Evolutionary conservation across 2,329 filamentous ascomycete species (phyloP).

Genomic region (Zymoseptoria ardabiliae): DNA sequence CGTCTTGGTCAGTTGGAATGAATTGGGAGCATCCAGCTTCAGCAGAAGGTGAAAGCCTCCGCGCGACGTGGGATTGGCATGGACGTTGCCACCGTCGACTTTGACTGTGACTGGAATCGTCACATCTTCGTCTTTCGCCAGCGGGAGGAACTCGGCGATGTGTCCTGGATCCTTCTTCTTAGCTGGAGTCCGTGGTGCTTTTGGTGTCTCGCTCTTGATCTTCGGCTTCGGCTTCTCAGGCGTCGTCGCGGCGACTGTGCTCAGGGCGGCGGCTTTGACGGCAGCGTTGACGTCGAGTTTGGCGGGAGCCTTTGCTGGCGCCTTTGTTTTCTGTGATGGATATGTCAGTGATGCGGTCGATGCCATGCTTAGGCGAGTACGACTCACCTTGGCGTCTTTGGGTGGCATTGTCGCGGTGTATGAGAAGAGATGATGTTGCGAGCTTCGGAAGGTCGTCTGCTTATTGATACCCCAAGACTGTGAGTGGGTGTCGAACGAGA

Average conservation of each 20-base stretch:
- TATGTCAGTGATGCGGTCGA: not conserved
- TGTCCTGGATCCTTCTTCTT: slow-evolving; percentile 15
- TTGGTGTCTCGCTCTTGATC: slow-evolving; percentile 7
- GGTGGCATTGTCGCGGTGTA: slow-evolving; percentile 17
- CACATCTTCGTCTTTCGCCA: slow-evolving; percentile 11
- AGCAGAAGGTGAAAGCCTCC: slow-evolving; percentile 23
- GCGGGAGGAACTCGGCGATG: slow-evolving; percentile 6
- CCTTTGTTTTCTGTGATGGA: not conserved
- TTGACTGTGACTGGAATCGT: slow-evolving; percentile 21
- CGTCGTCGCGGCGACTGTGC: slow-evolving; percentile 11
- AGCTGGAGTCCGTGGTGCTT: slow-evolving; percentile 4
- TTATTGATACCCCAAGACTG: not conserved
- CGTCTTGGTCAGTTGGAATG: slow-evolving; percentile 28
- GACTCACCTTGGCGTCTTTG: slow-evolving; percentile 17
- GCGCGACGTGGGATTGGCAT: slow-evolving; percentile 16
- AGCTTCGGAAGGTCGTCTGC: not conserved
- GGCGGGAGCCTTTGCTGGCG: slow-evolving; percentile 3
- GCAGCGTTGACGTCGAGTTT: not conserved
- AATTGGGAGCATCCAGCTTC: slow-evolving; percentile 24
- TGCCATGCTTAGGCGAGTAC: not conserved
- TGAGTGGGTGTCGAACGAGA: too few species aligned
- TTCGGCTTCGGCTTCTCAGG: slow-evolving; percentile 13
- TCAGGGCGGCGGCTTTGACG: slow-evolving; percentile 3
- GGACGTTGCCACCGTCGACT: slow-evolving; percentile 16
- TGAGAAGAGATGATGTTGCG: not conserved